Conservation (phyloP, 176 grass and related monocot species). For the Melocanna baccifera region DNA sequence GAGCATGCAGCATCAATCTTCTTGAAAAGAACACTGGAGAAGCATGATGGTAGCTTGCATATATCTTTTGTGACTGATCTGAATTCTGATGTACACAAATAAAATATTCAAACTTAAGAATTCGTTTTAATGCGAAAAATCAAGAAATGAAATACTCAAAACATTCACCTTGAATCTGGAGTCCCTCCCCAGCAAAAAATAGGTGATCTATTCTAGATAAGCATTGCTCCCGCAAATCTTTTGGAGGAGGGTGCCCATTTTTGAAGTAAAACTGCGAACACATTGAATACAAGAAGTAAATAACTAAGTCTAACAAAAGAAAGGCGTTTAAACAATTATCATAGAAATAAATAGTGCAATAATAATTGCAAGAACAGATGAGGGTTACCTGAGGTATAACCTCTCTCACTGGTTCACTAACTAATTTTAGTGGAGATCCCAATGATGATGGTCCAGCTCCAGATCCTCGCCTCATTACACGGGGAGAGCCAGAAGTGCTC, state of each 20-base stretch:
- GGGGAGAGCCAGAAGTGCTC: constrained; percentile 85
- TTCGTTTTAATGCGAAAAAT: not conserved
- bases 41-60: constrained; percentile 89
- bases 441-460: constrained; percentile 74
- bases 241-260: constrained; percentile 76
- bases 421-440: constrained; percentile 92
- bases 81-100: constrained; percentile 66
- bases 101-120: constrained; percentile 32
- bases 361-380: constrained; percentile 5
- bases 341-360: constrained; percentile 21
- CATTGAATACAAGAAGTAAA: constrained; percentile 33
- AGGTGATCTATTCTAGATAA: constrained; percentile 86
- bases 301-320: constrained; percentile 22
- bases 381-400: constrained; percentile 86
- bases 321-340: not conserved
- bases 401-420: constrained; percentile 90
- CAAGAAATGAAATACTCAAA: constrained; percentile 7
- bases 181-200: constrained; percentile 88
- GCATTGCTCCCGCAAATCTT: constrained; percentile 87
- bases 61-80: constrained; percentile 90
- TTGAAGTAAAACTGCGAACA: constrained; percentile 91
- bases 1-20: constrained; percentile 72
- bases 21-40: constrained; percentile 82
- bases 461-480: constrained; percentile 65
- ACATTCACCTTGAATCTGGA: constrained; percentile 76